Conservation (phyloP, 1,284 basidiomycete species). For the Heterobasidion occidentale region DNA sequence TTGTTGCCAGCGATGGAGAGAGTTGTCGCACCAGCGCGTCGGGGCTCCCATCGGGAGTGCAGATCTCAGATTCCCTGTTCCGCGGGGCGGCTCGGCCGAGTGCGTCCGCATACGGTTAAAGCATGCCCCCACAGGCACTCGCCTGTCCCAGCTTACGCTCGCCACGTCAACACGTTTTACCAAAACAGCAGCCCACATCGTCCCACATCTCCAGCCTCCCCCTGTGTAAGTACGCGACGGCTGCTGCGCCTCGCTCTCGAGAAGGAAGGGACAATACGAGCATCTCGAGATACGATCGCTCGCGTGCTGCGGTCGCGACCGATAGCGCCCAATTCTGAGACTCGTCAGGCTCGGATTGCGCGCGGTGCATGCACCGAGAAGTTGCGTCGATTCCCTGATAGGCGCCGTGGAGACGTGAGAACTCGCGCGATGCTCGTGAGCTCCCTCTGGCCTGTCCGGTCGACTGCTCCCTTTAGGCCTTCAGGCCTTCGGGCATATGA, state of each 20-base stretch:
- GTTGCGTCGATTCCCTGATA: background rate
- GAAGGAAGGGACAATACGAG: no score
- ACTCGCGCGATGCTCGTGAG: background rate
- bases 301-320: no score
- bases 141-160: background rate
- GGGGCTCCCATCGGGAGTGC: background rate
- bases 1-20: background rate
- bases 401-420: conserved; percentile 1
- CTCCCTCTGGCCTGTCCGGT: background rate
- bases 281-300: no score
- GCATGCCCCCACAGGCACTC: background rate
- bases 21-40: background rate
- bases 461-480: no score
- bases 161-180: no score
- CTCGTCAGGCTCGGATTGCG: no score
- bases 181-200: no score
- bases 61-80: background rate
- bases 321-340: no score
- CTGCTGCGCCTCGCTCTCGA: no score
- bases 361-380: no score
- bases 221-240: no score
- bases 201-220: no score
- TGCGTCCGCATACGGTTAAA: background rate
- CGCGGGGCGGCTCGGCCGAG: background rate
- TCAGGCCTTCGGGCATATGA: background rate